These are phyloP conservation scores for Penicillium malachiteum DNA, from an alignment of 495 filamentous ascomycete species.

Conservation along the genomic window DNA sequence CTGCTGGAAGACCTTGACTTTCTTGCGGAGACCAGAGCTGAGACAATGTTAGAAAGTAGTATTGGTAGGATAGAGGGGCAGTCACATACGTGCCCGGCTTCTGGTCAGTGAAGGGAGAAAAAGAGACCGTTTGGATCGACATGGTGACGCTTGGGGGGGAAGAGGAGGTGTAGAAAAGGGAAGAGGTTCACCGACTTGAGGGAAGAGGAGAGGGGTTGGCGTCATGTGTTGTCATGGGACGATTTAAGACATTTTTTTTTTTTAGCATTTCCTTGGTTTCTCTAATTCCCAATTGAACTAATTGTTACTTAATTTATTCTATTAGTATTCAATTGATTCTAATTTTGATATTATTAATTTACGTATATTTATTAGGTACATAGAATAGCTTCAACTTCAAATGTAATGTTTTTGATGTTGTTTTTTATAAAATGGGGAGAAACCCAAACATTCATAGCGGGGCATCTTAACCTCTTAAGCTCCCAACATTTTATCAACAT, in stretches of 20 bases:
- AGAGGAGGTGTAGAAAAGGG: constrained; percentile 5
- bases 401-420: too few species aligned
- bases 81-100: constrained; percentile 95
- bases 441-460: too few species aligned
- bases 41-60: constrained; percentile 21
- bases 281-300: too few species aligned
- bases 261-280: not conserved
- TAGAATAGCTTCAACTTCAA: too few species aligned
- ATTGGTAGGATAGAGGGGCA: constrained; percentile 3
- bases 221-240: constrained; percentile 26
- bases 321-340: too few species aligned
- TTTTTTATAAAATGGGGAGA: too few species aligned
- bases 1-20: constrained; percentile 96
- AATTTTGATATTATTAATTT: too few species aligned
- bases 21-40: constrained; percentile 97
- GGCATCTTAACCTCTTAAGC: not conserved
- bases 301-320: too few species aligned
- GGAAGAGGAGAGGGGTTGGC: constrained; percentile 21
- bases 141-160: constrained; percentile 41
- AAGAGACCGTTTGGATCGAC: constrained; percentile 71
- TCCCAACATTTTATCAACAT: not conserved
- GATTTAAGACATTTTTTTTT: not conserved
- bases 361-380: too few species aligned
- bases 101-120: constrained; percentile 86
- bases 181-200: constrained; percentile 29